Conservation (phyloP, 2,329 filamentous ascomycete genomes). For the Xylariaceae sp. region DNA sequence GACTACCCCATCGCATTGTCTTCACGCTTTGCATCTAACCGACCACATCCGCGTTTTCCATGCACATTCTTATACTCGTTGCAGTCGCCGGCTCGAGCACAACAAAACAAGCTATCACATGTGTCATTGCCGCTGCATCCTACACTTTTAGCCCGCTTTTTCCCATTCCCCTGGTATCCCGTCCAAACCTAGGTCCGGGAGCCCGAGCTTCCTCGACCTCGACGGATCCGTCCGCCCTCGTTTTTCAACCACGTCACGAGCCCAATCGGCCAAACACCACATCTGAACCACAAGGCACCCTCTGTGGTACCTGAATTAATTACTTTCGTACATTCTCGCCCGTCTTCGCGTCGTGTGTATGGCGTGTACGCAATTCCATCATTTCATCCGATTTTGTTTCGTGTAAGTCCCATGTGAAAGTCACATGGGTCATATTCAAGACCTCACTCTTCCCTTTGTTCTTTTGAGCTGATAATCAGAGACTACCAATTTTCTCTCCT, state of each 20-base stretch:
- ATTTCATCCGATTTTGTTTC: constrained; percentile 1
- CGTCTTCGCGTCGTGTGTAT: not conserved
- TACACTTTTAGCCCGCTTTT: constrained; percentile 20
- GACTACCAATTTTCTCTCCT: not conserved
- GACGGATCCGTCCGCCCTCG: constrained; percentile 7
- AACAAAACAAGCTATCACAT: constrained; percentile 37
- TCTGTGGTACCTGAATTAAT: not conserved
- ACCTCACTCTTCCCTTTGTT: not conserved
- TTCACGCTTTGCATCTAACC: constrained; percentile 20
- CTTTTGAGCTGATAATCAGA: not conserved
- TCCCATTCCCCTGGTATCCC: constrained; percentile 13
- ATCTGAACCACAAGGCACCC: constrained; percentile 5
- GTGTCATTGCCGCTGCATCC: constrained; percentile 20
- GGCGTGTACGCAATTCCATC: not conserved
- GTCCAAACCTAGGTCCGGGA: constrained; percentile 23
- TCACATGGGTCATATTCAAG: not conserved
- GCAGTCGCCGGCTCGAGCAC: constrained; percentile 42
- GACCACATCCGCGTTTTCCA: constrained; percentile 30
- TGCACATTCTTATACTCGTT: constrained; percentile 62
- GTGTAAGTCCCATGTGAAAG: constrained; percentile 9
- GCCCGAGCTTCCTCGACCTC: constrained; percentile 25
- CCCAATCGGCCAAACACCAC: constrained; percentile 8
- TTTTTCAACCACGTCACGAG: constrained; percentile 10
- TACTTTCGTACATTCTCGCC: not conserved
- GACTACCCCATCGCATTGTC: constrained; percentile 28